A percentile compares a stretch with the other conserved stretches of the same genome.
These are phyloP conservation scores for Hypericum androsaemum DNA, from an alignment of 345 rosid genomes.

Conservation along the genomic window DNA sequence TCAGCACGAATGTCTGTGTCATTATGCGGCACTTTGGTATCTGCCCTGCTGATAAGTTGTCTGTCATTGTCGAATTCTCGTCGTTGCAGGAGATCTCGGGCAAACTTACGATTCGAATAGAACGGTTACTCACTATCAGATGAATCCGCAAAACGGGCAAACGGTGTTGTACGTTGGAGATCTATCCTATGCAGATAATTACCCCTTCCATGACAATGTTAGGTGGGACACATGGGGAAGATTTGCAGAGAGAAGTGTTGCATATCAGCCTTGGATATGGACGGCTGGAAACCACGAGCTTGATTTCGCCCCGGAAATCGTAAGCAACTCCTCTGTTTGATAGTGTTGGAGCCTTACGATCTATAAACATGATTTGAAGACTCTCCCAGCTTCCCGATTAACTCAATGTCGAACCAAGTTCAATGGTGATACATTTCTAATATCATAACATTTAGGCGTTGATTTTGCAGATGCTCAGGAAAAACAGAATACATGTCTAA, in stretches of 20 bases:
- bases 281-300: conserved; percentile 45
- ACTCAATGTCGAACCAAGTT: too few species aligned
- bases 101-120: conserved; percentile 39
- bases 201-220: conserved; percentile 29
- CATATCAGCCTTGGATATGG: conserved; percentile 44
- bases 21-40: not conserved
- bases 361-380: too few species aligned
- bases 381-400: too few species aligned
- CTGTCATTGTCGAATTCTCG: not conserved
- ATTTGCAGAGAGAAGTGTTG: conserved; percentile 30
- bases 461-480: too few species aligned
- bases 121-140: conserved; percentile 34
- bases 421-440: too few species aligned
- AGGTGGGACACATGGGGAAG: conserved; percentile 46
- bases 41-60: not conserved
- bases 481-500: not conserved
- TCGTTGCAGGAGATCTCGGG: conserved; percentile 35
- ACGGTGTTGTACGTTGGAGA: conserved; percentile 38
- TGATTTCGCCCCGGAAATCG: conserved; percentile 21
- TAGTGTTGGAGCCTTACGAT: too few species aligned
- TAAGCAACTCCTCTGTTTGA: conserved; percentile 12
- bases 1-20: not conserved
- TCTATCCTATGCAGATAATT: conserved; percentile 37
- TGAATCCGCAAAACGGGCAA: conserved; percentile 37
- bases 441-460: too few species aligned